A percentile compares a stretch with the other conserved stretches of the same genome.
Conservation (phyloP, 2,329 filamentous ascomycete species). For the Bimuria novae-zelandiae region DNA sequence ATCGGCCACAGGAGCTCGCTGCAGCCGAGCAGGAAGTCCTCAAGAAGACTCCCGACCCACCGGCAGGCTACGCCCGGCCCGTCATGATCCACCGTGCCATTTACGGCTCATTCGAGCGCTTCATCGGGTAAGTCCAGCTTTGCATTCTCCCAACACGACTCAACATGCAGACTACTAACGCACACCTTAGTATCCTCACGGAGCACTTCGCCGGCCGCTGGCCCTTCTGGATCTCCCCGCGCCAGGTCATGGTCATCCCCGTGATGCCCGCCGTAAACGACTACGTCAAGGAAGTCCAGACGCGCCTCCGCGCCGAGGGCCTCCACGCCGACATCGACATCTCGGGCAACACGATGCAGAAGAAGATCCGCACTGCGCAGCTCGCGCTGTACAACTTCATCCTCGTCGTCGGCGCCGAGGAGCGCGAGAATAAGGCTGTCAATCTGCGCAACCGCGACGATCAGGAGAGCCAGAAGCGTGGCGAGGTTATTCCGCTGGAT, state of each 20-base stretch:
- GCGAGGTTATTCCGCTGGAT: slow-evolving; percentile 64
- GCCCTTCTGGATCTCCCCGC: slow-evolving; percentile 87
- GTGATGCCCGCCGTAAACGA: slow-evolving; percentile 73
- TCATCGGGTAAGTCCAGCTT: slow-evolving; percentile 58
- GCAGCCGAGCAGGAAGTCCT: slow-evolving; percentile 32
- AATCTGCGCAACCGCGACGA: slow-evolving; percentile 70
- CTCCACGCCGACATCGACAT: slow-evolving; percentile 75
- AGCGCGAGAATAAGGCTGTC: slow-evolving; percentile 62
- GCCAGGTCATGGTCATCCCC: slow-evolving; percentile 78
- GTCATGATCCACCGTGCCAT: slow-evolving; percentile 89
- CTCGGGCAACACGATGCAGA: slow-evolving; percentile 79
- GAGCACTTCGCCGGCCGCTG: slow-evolving; percentile 88
- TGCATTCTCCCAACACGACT: too few relatives aligned
- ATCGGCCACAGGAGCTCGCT: slow-evolving; percentile 23
- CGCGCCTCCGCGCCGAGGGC: slow-evolving; percentile 67
- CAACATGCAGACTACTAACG: slow-evolving; percentile 16
- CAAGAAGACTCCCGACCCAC: slow-evolving; percentile 33
- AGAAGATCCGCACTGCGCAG: slow-evolving; percentile 86
- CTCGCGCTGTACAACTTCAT: slow-evolving; percentile 84
- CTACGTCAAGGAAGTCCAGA: slow-evolving; percentile 75
- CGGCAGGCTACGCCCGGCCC: slow-evolving; percentile 69
- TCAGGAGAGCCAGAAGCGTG: slow-evolving; percentile 64
- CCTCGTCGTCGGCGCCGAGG: slow-evolving; percentile 69
- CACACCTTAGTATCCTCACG: slow-evolving; percentile 62
- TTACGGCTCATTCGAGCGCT: slow-evolving; percentile 70